A percentile compares a stretch with the other conserved stretches of the same genome.
Evolutionary conservation across 192 early-diverging fungal genomes (phyloP).

Genomic region (Gigaspora rosea): DNA sequence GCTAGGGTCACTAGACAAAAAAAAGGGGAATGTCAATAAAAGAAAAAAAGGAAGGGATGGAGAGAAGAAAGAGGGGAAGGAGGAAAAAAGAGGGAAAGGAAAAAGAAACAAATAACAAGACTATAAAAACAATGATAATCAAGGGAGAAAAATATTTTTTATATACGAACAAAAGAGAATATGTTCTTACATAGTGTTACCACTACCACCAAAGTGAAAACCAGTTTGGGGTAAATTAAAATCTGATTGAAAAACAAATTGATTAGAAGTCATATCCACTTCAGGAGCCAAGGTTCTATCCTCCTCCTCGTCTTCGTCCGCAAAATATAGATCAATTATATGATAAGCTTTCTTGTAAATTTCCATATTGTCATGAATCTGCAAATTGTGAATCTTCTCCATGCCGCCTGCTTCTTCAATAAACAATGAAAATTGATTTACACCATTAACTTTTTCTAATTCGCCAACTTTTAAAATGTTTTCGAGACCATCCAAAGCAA

Average conservation of each 20-base stretch:
- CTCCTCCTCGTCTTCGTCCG: slow-evolving; percentile 80
- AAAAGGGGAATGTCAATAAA: too few species aligned
- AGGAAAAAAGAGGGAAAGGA: background rate
- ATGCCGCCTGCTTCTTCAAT: slow-evolving; percentile 95
- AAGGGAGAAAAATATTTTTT: background rate
- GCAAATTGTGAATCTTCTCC: slow-evolving; percentile 93
- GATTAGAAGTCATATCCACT: slow-evolving; percentile 73
- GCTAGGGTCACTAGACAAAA: too few species aligned
- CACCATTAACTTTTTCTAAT: slow-evolving; percentile 53
- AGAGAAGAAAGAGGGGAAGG: too few species aligned
- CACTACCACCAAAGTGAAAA: slow-evolving; percentile 70
- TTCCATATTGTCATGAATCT: slow-evolving; percentile 93
- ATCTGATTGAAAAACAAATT: slow-evolving; percentile 76
- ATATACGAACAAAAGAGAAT: background rate
- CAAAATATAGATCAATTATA: slow-evolving; percentile 97
- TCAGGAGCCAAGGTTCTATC: slow-evolving; percentile 73
- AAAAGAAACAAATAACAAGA: background rate
- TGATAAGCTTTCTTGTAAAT: slow-evolving; percentile 96
- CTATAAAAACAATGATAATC: background rate
- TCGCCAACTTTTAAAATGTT: slow-evolving; percentile 98
- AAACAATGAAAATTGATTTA: slow-evolving; percentile 86
- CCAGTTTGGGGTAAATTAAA: slow-evolving; percentile 74
- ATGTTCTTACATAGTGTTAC: background rate
- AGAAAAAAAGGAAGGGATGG: too few species aligned
- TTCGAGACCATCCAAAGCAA: slow-evolving; percentile 96